These are phyloP conservation scores for Nakaseomyces kungkrabaensis DNA, from an alignment of 1,139 yeast genomes.

Conservation along the genomic window DNA sequence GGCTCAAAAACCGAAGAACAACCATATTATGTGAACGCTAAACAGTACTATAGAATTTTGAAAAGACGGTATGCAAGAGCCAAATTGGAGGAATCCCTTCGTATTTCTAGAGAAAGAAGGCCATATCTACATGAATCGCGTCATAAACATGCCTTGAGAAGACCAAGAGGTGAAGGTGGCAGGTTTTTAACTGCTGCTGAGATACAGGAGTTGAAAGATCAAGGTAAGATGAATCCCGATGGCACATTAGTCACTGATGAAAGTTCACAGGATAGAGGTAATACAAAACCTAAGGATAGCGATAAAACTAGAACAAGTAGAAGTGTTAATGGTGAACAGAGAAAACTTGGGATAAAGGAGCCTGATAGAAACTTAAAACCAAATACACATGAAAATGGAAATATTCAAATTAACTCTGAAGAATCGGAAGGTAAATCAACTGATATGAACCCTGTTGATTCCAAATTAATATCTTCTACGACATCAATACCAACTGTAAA, in stretches of 20 bases:
- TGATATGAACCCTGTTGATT: neutral
- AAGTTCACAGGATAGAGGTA: neutral
- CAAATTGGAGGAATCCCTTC: constrained; percentile 76
- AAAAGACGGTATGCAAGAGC: constrained; percentile 93
- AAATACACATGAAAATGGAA: neutral
- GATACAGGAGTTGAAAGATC: constrained; percentile 62
- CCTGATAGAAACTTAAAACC: neutral
- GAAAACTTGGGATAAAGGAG: constrained; percentile 24
- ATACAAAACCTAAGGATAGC: neutral
- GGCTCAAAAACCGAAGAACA: constrained; percentile 41
- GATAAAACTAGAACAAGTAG: neutral
- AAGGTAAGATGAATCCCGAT: constrained; percentile 10
- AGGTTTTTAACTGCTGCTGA: constrained; percentile 94
- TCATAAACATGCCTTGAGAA: constrained; percentile 97
- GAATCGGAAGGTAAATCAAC: neutral
- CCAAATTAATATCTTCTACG: neutral
- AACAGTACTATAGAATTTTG: constrained; percentile 89
- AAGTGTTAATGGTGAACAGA: constrained; percentile 2
- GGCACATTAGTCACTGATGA: neutral
- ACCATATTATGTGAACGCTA: constrained; percentile 95
- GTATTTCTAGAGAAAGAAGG: constrained; percentile 80
- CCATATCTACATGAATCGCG: constrained; percentile 96
- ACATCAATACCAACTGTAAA: neutral
- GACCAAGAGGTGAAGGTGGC: constrained; percentile 99
- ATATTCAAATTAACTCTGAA: too few relatives aligned